A percentile compares a stretch with the other conserved stretches of the same genome.
Conservation (phyloP, 108 stramenopile genomes). For the Seminavis robusta region DNA sequence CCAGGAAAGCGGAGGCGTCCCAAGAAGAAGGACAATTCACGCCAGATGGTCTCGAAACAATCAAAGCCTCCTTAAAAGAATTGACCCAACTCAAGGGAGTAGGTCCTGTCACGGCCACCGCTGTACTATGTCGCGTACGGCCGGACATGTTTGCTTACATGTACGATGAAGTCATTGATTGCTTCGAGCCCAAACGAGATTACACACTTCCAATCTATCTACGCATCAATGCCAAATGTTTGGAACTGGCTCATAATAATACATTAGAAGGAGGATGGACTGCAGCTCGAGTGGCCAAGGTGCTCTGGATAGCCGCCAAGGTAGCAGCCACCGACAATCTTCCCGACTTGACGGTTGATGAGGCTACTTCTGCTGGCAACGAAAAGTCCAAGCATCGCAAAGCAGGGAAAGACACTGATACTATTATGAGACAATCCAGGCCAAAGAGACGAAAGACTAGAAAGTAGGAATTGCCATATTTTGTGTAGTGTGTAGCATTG, state of each 20-base stretch:
- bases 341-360: no score
- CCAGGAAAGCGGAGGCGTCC: constrained; percentile 4
- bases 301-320: constrained; percentile 70
- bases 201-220: constrained; percentile 61
- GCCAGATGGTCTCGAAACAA: background rate
- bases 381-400: no score
- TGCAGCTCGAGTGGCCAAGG: constrained; percentile 47
- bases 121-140: constrained; percentile 42
- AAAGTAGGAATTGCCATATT: no score
- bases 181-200: constrained; percentile 53
- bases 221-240: constrained; percentile 40
- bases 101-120: constrained; percentile 71
- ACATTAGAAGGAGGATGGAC: constrained; percentile 46
- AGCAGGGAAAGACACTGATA: no score
- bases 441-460: no score
- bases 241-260: constrained; percentile 25
- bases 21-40: background rate
- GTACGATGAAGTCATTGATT: constrained; percentile 85
- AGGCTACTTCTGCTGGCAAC: no score
- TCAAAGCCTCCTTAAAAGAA: constrained; percentile 26
- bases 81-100: constrained; percentile 58
- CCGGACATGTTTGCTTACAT: constrained; percentile 73
- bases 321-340: no score
- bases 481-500: no score
- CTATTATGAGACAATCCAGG: no score